Conservation (phyloP, 176 grass and related monocot genomes). For the Ampelocalamus luodianensis region DNA sequence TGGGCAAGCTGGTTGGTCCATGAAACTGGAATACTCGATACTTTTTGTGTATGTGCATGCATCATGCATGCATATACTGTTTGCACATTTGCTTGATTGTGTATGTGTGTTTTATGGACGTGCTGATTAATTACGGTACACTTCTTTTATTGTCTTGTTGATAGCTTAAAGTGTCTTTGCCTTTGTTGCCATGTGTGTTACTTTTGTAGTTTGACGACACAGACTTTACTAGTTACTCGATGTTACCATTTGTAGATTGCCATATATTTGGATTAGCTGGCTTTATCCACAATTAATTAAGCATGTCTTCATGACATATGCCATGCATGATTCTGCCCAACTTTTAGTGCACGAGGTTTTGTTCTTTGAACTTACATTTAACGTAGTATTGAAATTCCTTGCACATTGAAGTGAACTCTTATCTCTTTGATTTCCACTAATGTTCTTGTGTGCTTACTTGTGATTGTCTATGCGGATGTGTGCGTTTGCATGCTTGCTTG, state of each 20-base stretch:
- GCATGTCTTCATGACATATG: neutral
- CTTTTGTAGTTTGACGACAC: neutral
- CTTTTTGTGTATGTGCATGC: neutral
- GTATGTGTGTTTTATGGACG: neutral
- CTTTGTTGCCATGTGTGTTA: neutral
- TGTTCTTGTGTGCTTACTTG: neutral
- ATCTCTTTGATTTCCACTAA: neutral
- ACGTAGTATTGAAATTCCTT: neutral
- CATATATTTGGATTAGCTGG: neutral
- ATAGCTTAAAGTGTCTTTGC: neutral
- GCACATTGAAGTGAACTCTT: neutral
- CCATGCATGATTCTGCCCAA: neutral
- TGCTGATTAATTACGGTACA: neutral
- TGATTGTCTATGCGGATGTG: neutral
- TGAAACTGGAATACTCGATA: neutral
- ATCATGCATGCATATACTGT: neutral
- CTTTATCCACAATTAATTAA: neutral
- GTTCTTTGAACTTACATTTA: neutral
- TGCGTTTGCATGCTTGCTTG: neutral
- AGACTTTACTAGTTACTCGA: neutral
- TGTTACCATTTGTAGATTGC: neutral
- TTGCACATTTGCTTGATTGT: slow-evolving; percentile 1
- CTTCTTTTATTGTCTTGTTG: neutral
- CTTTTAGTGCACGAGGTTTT: neutral
- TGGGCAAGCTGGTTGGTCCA: neutral